These are phyloP conservation scores for Vanrija humicola DNA, from an alignment of 1,284 basidiomycete species.

Conservation along the genomic window DNA sequence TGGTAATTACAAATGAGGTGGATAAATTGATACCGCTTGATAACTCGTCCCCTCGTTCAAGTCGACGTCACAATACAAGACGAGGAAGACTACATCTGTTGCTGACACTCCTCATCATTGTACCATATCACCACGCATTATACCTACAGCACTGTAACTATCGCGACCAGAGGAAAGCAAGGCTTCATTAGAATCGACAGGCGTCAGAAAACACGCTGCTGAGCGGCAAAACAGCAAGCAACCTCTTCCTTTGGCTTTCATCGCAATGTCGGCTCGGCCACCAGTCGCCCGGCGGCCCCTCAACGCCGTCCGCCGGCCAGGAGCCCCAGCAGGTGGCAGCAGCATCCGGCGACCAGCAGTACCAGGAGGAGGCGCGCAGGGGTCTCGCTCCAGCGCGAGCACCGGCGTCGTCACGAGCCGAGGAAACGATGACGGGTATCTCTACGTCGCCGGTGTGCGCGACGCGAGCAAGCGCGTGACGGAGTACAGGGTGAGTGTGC, in stretches of 20 bases:
- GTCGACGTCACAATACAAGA: too few relatives aligned
- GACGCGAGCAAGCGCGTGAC: constrained; percentile 42
- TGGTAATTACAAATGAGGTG: too few relatives aligned
- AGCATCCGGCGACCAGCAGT: constrained; percentile 1
- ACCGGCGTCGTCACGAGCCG: constrained; percentile 5
- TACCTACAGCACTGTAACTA: too few relatives aligned
- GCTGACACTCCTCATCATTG: too few relatives aligned
- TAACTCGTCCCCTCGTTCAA: too few relatives aligned
- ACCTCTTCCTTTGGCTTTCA: background rate
- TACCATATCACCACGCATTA: too few relatives aligned
- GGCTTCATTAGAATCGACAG: too few relatives aligned
- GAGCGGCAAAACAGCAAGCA: background rate
- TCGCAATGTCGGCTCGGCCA: background rate
- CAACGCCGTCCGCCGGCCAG: constrained; percentile 5
- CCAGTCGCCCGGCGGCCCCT: constrained; percentile 1
- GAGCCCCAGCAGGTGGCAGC: background rate
- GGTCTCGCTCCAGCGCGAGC: constrained; percentile 5
- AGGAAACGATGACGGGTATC: constrained; percentile 31
- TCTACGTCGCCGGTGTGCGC: constrained; percentile 43
- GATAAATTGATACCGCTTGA: too few relatives aligned
- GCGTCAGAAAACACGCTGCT: too few relatives aligned
- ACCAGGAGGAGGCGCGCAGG: background rate
- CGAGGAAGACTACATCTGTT: too few relatives aligned
- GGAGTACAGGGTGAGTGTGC: constrained; percentile 37
- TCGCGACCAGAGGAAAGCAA: too few relatives aligned